These are phyloP conservation scores for Leucogyrophana mollusca DNA, from an alignment of 768 basidiomycete species.

Conservation along the genomic window DNA sequence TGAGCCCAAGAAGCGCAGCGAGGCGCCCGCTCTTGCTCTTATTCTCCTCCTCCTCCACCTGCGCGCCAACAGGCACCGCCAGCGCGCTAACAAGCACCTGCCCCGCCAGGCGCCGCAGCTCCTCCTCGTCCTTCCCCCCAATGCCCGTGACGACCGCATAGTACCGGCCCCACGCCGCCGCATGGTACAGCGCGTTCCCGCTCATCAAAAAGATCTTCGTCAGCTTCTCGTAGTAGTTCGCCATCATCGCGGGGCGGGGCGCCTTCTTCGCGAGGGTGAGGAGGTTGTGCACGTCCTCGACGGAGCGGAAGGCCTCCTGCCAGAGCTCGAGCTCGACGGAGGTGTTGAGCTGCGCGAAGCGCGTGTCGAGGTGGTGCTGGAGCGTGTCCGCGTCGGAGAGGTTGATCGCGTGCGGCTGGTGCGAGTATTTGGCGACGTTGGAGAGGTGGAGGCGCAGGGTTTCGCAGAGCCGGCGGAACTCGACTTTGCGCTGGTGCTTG, in stretches of 20 bases:
- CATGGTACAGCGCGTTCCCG: conserved; percentile 92
- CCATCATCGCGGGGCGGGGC: conserved; percentile 94
- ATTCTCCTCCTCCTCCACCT: conserved; percentile 48
- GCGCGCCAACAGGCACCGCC: conserved; percentile 82
- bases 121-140: conserved; percentile 75
- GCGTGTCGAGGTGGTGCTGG: conserved; percentile 93
- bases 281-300: conserved; percentile 96
- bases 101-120: conserved; percentile 76
- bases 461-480: conserved; percentile 95
- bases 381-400: conserved; percentile 93
- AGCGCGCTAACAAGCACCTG: conserved; percentile 92
- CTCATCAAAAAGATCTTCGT: conserved; percentile 96
- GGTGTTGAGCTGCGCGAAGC: conserved; percentile 94
- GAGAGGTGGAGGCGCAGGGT: conserved; percentile 92
- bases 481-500: conserved; percentile 90
- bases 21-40: conserved; percentile 76
- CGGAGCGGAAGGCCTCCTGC: conserved; percentile 98
- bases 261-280: conserved; percentile 92
- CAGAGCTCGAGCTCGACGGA: conserved; percentile 98
- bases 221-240: conserved; percentile 97
- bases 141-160: conserved; percentile 69
- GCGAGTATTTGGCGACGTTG: conserved; percentile 93
- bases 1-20: conserved; percentile 81
- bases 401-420: conserved; percentile 93
- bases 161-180: conserved; percentile 92